Evolutionary conservation across 1,284 basidiomycete genomes (phyloP).

Genomic region (Papiliotrema laurentii): DNA sequence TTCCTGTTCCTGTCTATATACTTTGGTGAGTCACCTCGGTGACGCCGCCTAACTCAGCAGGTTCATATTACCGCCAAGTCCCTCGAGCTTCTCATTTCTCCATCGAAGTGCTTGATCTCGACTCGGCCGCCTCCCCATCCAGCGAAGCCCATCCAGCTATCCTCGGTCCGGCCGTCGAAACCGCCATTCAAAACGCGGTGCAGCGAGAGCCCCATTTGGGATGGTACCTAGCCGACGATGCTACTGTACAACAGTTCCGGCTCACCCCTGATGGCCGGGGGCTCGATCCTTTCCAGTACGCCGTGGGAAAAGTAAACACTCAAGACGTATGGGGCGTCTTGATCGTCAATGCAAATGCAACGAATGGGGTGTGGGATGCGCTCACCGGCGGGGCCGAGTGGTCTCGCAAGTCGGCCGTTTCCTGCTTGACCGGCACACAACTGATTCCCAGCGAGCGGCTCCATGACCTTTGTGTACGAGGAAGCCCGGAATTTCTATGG

Average conservation of each 20-base stretch:
- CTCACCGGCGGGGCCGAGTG: constrained; percentile 21
- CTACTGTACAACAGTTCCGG: constrained; percentile 13
- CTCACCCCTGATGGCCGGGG: constrained; percentile 15
- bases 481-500: constrained; percentile 42
- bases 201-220: constrained; percentile 17
- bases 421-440: neutral
- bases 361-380: constrained; percentile 27
- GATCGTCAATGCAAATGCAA: constrained; percentile 40
- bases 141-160: constrained; percentile 30
- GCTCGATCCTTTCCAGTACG: constrained; percentile 26
- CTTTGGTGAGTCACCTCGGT: constrained; percentile 18
- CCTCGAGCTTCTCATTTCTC: constrained; percentile 21
- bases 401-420: constrained; percentile 20
- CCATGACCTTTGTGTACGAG: constrained; percentile 33
- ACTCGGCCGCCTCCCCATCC: constrained; percentile 28
- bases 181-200: constrained; percentile 10
- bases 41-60: constrained; percentile 4
- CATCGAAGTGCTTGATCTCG: constrained; percentile 34
- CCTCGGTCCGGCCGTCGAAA: constrained; percentile 31
- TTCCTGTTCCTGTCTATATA: constrained; percentile 32
- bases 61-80: constrained; percentile 27
- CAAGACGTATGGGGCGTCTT: constrained; percentile 39
- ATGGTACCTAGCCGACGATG: constrained; percentile 14
- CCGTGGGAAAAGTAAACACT: constrained; percentile 22
- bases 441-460: constrained; percentile 20